These are phyloP conservation scores for Tubosaeta brunneosetosa DNA, from an alignment of 768 basidiomycete genomes.

Conservation along the genomic window DNA sequence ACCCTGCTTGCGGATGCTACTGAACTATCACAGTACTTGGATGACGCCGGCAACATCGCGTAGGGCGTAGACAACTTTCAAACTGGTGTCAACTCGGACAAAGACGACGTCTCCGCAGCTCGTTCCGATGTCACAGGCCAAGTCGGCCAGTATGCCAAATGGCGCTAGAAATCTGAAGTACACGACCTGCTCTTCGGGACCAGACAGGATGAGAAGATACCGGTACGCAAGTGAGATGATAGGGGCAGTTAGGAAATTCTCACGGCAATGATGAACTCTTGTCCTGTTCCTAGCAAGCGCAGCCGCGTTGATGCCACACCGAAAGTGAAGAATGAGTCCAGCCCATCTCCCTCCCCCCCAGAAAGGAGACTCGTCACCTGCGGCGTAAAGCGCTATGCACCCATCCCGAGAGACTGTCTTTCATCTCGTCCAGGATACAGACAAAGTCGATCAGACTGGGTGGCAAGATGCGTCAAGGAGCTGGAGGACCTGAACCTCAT, in stretches of 20 bases:
- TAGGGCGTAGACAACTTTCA: neutral
- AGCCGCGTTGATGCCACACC: neutral
- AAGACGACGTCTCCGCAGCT: neutral
- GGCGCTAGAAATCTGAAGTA: conserved; percentile 5
- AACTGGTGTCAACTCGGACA: neutral
- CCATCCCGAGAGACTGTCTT: conserved; percentile 26
- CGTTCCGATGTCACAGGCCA: neutral
- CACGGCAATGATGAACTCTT: neutral
- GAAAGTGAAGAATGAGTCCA: conserved; percentile 19
- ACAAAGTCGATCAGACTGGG: conserved; percentile 23
- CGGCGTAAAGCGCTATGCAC: conserved; percentile 26
- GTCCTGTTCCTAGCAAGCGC: conserved; percentile 14
- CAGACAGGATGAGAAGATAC: conserved; percentile 6
- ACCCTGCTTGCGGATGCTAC: neutral
- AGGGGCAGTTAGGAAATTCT: neutral
- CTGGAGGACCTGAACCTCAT: conserved; percentile 17
- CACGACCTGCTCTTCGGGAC: conserved; percentile 17
- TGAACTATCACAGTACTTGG: neutral
- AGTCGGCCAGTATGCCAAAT: neutral
- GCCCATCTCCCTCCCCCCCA: conserved; percentile 9
- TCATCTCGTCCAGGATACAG: conserved; percentile 14
- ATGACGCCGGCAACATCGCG: neutral
- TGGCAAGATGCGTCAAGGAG: conserved; percentile 14
- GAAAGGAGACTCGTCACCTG: conserved; percentile 21
- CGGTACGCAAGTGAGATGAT: neutral